A percentile compares a stretch with the other conserved stretches of the same genome.
phyloP scores from a whole-genome alignment of 139 green algal species.

The Astrephomene gubernaculifera region DNA sequence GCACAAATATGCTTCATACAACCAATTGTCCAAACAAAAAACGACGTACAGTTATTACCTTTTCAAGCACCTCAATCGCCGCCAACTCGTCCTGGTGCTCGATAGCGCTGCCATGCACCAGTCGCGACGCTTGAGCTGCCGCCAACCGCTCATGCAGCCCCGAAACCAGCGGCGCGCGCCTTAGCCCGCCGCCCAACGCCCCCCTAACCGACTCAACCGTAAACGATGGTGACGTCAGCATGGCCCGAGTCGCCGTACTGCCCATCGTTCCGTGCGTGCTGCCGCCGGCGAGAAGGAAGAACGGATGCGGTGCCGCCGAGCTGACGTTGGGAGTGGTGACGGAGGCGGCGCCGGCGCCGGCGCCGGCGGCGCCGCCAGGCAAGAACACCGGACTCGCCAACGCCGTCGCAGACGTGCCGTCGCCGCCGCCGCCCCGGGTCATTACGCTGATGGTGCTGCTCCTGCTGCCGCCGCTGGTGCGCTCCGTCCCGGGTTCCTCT shows the following conservation, averaged over 20 bases:
- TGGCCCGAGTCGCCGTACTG: neutral
- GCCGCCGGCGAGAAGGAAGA: neutral
- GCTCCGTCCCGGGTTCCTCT: too few species aligned
- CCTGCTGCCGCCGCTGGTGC: too few species aligned
- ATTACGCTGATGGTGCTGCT: too few species aligned
- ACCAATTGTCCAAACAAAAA: too few species aligned
- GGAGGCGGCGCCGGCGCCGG: too few species aligned
- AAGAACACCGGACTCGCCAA: too few species aligned
- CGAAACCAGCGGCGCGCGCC: slow-evolving; percentile 27
- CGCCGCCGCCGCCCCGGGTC: too few species aligned
- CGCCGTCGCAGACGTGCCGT: too few species aligned
- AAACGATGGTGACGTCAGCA: slow-evolving; percentile 18
- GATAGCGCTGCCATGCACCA: slow-evolving; percentile 32
- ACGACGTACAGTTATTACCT: too few species aligned
- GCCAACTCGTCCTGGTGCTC: slow-evolving; percentile 42
- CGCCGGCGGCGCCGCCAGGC: too few species aligned
- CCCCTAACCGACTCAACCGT: slow-evolving; percentile 11
- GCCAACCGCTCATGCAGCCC: slow-evolving; percentile 42
- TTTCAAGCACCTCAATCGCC: slow-evolving; percentile 37
- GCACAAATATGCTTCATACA: too few species aligned
- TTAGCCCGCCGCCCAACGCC: neutral
- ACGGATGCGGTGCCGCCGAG: neutral
- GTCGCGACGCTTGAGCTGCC: slow-evolving; percentile 14
- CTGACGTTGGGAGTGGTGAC: neutral
- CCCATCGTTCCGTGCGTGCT: neutral